A percentile compares a stretch with the other conserved stretches of the same genome.
These are phyloP conservation scores for Corymbia citriodora DNA, from an alignment of 441 rosid species.

Conservation along the genomic window DNA sequence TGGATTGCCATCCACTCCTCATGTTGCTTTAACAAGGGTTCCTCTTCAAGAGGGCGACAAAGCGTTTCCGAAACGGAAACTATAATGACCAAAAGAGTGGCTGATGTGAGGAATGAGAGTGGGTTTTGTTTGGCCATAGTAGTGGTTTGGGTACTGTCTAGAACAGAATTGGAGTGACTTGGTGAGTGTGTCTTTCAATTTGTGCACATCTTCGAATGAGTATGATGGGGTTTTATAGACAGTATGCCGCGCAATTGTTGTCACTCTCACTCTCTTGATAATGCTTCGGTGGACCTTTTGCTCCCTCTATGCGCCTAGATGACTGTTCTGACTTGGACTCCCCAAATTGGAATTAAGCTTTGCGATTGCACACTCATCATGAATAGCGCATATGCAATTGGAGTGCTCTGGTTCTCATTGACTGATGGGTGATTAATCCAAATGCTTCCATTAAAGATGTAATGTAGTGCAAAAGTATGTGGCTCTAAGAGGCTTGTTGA, in stretches of 20 bases:
- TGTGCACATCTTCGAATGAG: not conserved
- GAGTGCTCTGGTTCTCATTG: not conserved
- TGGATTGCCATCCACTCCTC: slow-evolving; percentile 7
- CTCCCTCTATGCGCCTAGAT: not conserved
- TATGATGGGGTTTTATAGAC: not conserved
- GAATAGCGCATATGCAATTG: not conserved
- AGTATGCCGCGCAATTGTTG: not conserved
- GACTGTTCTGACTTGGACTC: not conserved
- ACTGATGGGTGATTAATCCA: not conserved
- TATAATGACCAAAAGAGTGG: not conserved
- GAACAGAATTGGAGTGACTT: not conserved
- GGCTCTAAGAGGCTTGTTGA: not conserved
- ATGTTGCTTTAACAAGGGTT: not conserved
- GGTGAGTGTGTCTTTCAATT: not conserved
- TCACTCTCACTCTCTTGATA: not conserved
- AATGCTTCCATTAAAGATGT: not conserved
- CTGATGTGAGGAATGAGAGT: not conserved
- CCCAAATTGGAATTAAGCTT: not conserved
- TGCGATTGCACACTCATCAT: not conserved
- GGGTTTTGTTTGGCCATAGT: not conserved
- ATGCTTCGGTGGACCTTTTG: not conserved
- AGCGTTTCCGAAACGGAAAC: not conserved
- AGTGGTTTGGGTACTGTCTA: too few relatives aligned
- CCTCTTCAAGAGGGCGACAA: not conserved
- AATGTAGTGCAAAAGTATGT: not conserved